Base-by-base conservation (phyloP, 768 basidiomycete species). In the Leccinum barrowsii region DNA sequence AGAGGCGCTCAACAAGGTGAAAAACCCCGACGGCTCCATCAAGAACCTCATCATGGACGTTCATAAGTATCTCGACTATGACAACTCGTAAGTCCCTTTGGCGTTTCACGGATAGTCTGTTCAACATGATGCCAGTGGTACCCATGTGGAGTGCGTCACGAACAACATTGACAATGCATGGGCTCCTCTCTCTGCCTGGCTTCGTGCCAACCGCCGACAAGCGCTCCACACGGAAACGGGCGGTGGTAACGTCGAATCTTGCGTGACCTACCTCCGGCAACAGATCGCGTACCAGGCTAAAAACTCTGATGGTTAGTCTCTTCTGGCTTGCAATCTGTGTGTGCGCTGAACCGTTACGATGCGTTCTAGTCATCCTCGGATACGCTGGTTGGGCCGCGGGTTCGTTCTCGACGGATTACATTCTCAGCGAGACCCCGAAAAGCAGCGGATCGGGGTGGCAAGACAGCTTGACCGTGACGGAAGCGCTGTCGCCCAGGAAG, bases 201-300 rank as follows among this genome's bases (percentile, higher is more conserved):
- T 85, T 5, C 76, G 80, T 34, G 66, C 66, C 50, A 78, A 83
- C 50, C 74, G 74, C 2, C 74, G 84, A 17, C 79, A 83, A 63
- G 85, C 83, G 1, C 72, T 86, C 63, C 79, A 84, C 66, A 81
- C 82, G 10, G 85, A 86, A 66, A 85, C 82, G 2, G 85, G 85
- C 42, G 85, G 83, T 15, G 83, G 83, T 12, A 77, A 84, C 61
- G 73, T 75, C 17, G 74, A 75, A 11, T 77, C 76, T 7, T 85
- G 84, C 62, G 70, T 76, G 4, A 66, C 70, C 11, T 78, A 75
- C 59, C 69, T 81, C 59, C 80, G 75, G 47, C 73, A 80, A 56
- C 78, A 82, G 61, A 72, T 80, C 35, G 74, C 68, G 0, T 82
- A 70, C 70, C 79, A 79, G 58, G 77, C 78, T 49, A 66, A 71